Evolutionary conservation across 108 stramenopile genomes (phyloP), one percentile per base, ranked within the genome.

Genomic region (Epithemia pelagica): DNA sequence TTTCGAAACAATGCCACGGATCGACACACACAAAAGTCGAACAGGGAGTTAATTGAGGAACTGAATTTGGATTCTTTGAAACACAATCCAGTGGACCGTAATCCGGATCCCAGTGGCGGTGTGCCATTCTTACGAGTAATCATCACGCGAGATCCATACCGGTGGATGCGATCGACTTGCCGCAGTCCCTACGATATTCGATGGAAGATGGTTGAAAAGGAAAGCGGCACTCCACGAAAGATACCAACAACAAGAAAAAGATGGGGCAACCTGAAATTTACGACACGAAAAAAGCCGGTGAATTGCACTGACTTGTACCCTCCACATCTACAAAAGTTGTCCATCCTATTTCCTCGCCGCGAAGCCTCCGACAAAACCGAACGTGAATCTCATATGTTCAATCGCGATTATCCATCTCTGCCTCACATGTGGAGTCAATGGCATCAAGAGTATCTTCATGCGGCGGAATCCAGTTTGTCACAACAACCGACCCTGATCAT

Each of bases 391-490:
- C 5, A 5, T 15, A 46, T 15, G 37, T n/a, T n/a, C n/a, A n/a
- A n/a, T n/a, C n/a, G n/a, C n/a, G n/a, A n/a, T n/a, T 71, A 80
- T 59, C 66, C 66, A 2, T 83, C 84, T 27, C 52, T 95, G 1
- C 62, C 78, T 2, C 68, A 83, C 33, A 32, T 86, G 25, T 94
- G 88, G 87, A 87, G 79, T 64, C 68, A 79, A 1, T 90, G 77
- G 75, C 84, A 91, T 60, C 32, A 30, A 27, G 90, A 85, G 46
- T 88, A 81, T 69, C 37, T 62, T 15, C 65, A 78, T 32, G 82
- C 66, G 0, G 68, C 71, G 22, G 82, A 87, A 71, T 10, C 10
- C 5, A 46, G 15, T 5, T 10, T 10, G 5, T 5, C 10, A 15
- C 5, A 15, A 5, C 5, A 10, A 10, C 91, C 89, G 15, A 65